Conservation (phyloP, 345 rosid genomes). For the Eucalyptus victrix region DNA sequence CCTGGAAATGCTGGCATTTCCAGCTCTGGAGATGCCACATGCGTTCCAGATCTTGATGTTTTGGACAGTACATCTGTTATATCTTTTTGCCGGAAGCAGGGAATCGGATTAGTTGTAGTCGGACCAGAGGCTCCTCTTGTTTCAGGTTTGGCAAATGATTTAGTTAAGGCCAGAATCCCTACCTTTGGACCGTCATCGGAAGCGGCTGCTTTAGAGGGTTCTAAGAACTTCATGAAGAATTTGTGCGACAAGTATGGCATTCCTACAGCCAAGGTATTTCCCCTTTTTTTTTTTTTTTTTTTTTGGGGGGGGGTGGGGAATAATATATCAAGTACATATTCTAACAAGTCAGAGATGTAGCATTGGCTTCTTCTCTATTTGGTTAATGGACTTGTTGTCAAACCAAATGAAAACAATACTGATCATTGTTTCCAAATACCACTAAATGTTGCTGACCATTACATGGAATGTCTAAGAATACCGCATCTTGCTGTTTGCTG, state of each 20-base stretch:
- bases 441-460: not conserved
- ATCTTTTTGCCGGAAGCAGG: conserved; percentile 49
- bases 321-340: not conserved
- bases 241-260: conserved; percentile 78
- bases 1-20: conserved; percentile 93
- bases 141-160: conserved; percentile 75
- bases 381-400: not conserved
- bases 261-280: conserved; percentile 89
- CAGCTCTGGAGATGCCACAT: conserved; percentile 68
- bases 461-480: not conserved
- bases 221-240: conserved; percentile 88
- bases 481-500: not conserved
- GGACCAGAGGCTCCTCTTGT: conserved; percentile 97
- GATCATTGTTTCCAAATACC: not conserved
- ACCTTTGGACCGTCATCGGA: conserved; percentile 90
- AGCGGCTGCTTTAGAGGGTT: conserved; percentile 98
- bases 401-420: not conserved
- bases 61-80: conserved; percentile 57
- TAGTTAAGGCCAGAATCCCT: conserved; percentile 56
- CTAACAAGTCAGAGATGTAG: not conserved
- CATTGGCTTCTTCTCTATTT: not conserved
- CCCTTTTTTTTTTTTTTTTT: not conserved
- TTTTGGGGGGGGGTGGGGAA: fast-evolving
- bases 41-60: conserved; percentile 59
- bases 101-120: conserved; percentile 72